Evolutionary conservation across 345 rosid species (phyloP).

Genomic region (Citrus hindsii): DNA sequence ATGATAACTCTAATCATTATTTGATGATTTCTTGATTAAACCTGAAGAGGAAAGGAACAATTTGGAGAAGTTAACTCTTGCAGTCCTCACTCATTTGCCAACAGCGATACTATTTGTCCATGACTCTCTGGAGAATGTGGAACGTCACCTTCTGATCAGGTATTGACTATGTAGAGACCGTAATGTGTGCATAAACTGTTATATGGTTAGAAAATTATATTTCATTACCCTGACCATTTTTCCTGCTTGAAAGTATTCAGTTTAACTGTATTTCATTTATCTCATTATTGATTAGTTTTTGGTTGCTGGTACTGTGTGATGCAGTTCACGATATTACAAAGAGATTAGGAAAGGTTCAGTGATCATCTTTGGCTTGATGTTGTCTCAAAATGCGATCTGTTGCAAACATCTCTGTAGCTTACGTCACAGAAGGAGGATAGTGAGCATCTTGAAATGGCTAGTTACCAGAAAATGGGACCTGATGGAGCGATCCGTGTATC

Average conservation of each 20-base stretch:
- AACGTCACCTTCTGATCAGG: conserved; percentile 92
- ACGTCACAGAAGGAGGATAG: conserved; percentile 48
- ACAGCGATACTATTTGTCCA: conserved; percentile 90
- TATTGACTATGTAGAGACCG: conserved; percentile 7
- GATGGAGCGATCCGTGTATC: conserved; percentile 69
- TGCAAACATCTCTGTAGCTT: conserved; percentile 53
- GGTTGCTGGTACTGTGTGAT: conserved; percentile 9
- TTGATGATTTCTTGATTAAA: background rate
- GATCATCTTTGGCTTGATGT: conserved; percentile 85
- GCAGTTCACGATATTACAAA: conserved; percentile 78
- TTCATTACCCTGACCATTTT: background rate
- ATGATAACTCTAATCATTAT: background rate
- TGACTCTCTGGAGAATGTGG: conserved; percentile 97
- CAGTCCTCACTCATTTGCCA: conserved; percentile 90
- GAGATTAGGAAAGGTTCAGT: conserved; percentile 70
- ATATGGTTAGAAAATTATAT: background rate
- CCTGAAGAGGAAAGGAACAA: conserved; percentile 80
- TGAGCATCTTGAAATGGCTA: conserved; percentile 47
- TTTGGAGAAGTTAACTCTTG: conserved; percentile 89
- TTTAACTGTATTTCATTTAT: background rate
- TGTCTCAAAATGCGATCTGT: conserved; percentile 79
- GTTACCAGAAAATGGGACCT: conserved; percentile 67
- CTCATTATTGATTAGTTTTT: background rate
- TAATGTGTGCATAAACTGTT: background rate
- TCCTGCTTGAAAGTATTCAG: background rate